Evolutionary conservation across 2,329 filamentous ascomycete genomes (phyloP).

Genomic region (Ceratocystis huliohia): DNA sequence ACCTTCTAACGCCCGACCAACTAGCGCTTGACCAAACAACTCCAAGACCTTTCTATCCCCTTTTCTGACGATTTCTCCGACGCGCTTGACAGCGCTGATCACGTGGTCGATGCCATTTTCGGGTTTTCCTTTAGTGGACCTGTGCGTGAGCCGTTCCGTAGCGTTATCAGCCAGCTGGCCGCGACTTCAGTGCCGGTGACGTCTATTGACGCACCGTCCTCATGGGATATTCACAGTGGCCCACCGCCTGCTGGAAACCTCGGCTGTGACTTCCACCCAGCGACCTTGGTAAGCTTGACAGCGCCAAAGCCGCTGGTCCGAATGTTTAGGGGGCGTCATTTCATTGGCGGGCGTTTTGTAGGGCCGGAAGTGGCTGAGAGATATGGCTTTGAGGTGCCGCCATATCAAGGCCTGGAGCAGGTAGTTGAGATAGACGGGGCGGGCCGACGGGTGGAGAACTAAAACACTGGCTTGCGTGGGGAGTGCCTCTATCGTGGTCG

Average conservation of each 20-base stretch:
- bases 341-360: slow-evolving; percentile 80
- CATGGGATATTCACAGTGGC: slow-evolving; percentile 83
- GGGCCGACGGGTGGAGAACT: slow-evolving; percentile 36
- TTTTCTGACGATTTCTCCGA: slow-evolving; percentile 68
- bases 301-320: slow-evolving; percentile 84
- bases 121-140: slow-evolving; percentile 89
- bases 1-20: neutral
- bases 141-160: slow-evolving; percentile 81
- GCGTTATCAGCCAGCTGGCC: slow-evolving; percentile 65
- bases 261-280: slow-evolving; percentile 69
- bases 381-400: slow-evolving; percentile 71
- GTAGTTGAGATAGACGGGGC: slow-evolving; percentile 57
- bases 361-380: slow-evolving; percentile 65
- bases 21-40: slow-evolving; percentile 70
- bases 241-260: slow-evolving; percentile 51
- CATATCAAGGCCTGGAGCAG: slow-evolving; percentile 79
- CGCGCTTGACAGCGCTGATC: slow-evolving; percentile 56
- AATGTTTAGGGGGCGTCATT: slow-evolving; percentile 77
- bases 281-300: slow-evolving; percentile 72
- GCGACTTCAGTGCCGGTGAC: slow-evolving; percentile 64
- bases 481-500: too few species aligned
- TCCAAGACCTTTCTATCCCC: slow-evolving; percentile 67
- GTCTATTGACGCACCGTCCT: slow-evolving; percentile 83
- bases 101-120: slow-evolving; percentile 87
- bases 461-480: too few species aligned